Evolutionary conservation across 352 stramenopile species (phyloP), one percentile per base, ranked within the genome.

Genomic region (Pythium oligandrum): DNA sequence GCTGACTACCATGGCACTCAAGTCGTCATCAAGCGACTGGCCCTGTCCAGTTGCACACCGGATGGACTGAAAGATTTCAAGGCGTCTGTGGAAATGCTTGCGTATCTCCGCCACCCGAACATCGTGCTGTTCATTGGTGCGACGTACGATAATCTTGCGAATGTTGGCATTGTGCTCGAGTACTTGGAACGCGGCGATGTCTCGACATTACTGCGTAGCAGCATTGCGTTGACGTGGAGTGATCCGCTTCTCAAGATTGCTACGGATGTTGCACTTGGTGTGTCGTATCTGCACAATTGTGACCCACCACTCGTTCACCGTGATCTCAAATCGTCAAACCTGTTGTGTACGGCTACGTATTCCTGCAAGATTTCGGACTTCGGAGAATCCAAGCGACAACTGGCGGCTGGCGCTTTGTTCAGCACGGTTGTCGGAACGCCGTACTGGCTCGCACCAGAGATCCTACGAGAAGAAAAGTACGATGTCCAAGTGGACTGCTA

Each of bases 71-170:
- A 72, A 5, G 77, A 88, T 17, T 95, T 93, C 46, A 89, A 87
- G 43, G 71, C 68, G 44, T 77, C 84, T 31, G 80, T 95, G 30
- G 83, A 93, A 61, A 66, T 94, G 44, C 63, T 92, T 6, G 77
- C 81, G 47, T 84, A 77, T 61, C 68, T 93, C 34, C 80, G 86
- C 0, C 83, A 95, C 48, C 81, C 86, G 10, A 93, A 92, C 52
- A 90, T 95, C 50, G 83, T 95, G 37, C 63, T 90, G 38, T 95
- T 95, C 50, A 82, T 95, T 33, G 86, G 86, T 45, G 86, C 83
- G 4, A 92, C 82, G 12, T 90, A 87, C 50, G 79, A 93, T 65
- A 88, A 89, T 33, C 59, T 91, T 31, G 78, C 80, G 6, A 90
- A 90, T 51, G 67, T 90, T 6, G 80, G 80, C 0, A 65, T 91